These are phyloP conservation scores for Xylaria hypoxylon DNA, from an alignment of 2,329 filamentous ascomycete species.

Conservation along the genomic window DNA sequence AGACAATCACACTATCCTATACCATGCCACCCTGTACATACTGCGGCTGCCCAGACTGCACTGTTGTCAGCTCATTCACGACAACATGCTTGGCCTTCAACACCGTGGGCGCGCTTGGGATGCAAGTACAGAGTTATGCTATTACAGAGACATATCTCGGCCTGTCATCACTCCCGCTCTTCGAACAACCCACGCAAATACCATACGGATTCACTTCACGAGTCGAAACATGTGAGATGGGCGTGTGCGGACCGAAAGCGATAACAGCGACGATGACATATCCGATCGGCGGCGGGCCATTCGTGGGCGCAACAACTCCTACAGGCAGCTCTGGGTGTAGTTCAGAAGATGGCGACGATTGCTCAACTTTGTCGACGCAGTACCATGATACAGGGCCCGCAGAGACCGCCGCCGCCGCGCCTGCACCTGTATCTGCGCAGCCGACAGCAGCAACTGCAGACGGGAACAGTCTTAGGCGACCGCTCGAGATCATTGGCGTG, in stretches of 20 bases:
- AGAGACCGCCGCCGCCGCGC: background rate
- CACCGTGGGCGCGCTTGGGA: constrained; percentile 15
- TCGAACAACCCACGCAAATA: constrained; percentile 34
- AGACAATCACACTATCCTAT: constrained; percentile 29
- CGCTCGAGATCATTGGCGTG: constrained; percentile 5
- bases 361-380: constrained; percentile 13
- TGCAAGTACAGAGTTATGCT: constrained; percentile 37
- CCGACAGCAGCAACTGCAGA: constrained; percentile 14
- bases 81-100: constrained; percentile 34
- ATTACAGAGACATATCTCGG: constrained; percentile 44
- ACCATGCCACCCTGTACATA: constrained; percentile 39
- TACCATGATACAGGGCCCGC: background rate
- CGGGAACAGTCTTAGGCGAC: background rate
- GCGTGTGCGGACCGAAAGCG: constrained; percentile 19
- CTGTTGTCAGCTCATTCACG: constrained; percentile 39
- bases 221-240: constrained; percentile 37
- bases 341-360: constrained; percentile 1
- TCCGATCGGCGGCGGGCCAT: constrained; percentile 30
- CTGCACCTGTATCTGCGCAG: background rate
- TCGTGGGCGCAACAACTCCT: background rate
- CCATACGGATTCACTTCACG: constrained; percentile 42
- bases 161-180: constrained; percentile 39
- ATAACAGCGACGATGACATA: constrained; percentile 38
- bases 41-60: constrained; percentile 41
- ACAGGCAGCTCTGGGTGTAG: background rate